Base-by-base conservation (phyloP, 1,284 basidiomycete genomes). In the Kalmanozyma brasiliensis region DNA sequence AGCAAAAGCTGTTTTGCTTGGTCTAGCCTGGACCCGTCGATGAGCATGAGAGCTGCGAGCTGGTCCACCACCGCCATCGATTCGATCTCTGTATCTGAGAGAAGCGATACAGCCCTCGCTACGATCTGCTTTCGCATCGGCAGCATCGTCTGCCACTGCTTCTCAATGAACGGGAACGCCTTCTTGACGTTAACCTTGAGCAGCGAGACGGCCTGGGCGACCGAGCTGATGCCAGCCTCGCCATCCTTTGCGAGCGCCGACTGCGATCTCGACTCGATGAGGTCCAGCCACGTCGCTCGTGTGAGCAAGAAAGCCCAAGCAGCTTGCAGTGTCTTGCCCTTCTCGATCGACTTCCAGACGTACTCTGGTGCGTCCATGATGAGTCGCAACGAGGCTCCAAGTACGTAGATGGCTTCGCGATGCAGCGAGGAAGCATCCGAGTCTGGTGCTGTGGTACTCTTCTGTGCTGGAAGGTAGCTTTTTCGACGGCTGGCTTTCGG, bases 91-190 rank as follows among this genome's bases (percentile, higher is more conserved):
- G 32, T 29, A 37, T 65, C 63, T n/a, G 67, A 42, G 26, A 74
- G 63, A 7, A 74, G 55, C 1, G 51, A 36, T 2, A 71, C 48
- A 8, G 71, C 67, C 22, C 71, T 35, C 17, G 66, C 52, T 0
- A 74, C 42, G 23, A 74, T 67, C 32, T 74, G 71, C 45, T 74
- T 72, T 29, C 66, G 62, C 74, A 76, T 76, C 4, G 72, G 74
- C 13, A 55, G 42, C 52, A 76, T 64, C 38, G 58, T 63, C 26
- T 62, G 60, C 67, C 63, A 71, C 19, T 76, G 74, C 53, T 69
- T 66, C 33, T 68, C 67, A 41, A 74, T 69, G 60, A 74, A 76
- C 2, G 74, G 74, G 26, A 76, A 76, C 1, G 46, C 46, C 10
- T 57, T 48, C 49, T 62, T 59, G 49, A 74, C 63, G 20, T 70